Percentiles rank a stretch among this genome's conserved stretches.
Conservation (phyloP, 1,284 basidiomycete genomes). For the Meripilus lineatus region DNA sequence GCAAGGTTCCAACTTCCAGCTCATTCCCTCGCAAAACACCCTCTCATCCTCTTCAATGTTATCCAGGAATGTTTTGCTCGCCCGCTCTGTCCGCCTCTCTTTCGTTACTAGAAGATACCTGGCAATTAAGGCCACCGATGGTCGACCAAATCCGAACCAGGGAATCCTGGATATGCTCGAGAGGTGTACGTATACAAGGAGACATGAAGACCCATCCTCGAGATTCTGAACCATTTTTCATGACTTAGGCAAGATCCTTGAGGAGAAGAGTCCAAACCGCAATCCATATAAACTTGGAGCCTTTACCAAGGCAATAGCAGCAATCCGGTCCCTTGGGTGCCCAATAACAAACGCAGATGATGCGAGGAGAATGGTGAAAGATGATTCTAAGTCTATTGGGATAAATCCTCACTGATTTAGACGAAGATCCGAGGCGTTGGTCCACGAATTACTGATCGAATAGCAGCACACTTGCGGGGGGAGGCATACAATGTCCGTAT, state of each 20-base stretch:
- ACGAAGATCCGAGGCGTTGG: conserved; percentile 38
- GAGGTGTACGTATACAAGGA: conserved; percentile 1
- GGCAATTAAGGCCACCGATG: too few relatives aligned
- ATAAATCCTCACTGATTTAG: too few relatives aligned
- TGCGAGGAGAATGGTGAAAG: too few relatives aligned
- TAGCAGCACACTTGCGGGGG: conserved; percentile 29
- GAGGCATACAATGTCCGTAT: conserved; percentile 31
- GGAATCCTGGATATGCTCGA: conserved; percentile 8
- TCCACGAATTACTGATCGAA: conserved; percentile 31
- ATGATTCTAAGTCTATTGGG: too few relatives aligned
- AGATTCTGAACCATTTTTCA: neutral
- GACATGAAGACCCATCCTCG: too few relatives aligned
- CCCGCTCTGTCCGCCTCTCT: too few relatives aligned
- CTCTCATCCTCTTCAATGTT: too few relatives aligned
- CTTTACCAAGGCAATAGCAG: conserved; percentile 38
- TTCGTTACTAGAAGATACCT: too few relatives aligned
- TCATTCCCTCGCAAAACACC: too few relatives aligned
- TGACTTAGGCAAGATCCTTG: conserved; percentile 35
- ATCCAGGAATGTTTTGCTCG: too few relatives aligned
- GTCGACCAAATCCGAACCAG: conserved; percentile 8
- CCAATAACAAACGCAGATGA: too few relatives aligned
- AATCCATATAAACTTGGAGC: conserved; percentile 42
- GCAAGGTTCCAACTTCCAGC: too few relatives aligned
- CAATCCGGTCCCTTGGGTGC: conserved; percentile 31
- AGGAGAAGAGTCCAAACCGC: conserved; percentile 27